Evolutionary conservation across 768 basidiomycete species (phyloP), one percentile per base, ranked within the genome.

Genomic region (Ramaria rubella): DNA sequence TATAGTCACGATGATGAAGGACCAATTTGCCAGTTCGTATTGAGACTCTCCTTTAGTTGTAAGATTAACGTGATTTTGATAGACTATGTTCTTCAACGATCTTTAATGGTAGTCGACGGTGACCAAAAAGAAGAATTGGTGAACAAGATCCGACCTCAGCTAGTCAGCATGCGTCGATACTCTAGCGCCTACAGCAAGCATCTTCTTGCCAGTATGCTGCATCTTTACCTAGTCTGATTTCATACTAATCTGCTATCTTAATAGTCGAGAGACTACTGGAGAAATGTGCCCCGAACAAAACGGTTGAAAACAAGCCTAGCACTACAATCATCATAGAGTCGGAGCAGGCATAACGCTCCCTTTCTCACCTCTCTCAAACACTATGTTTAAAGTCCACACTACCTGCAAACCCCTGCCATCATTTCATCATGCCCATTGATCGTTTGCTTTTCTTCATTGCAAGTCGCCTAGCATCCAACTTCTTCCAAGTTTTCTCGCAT

Each of bases 71-170:
- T 17, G 15, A 65, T 19, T 46, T 38, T 61, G 26, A 23, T 30
- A 92, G 90, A 93, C 69, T 94, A 92, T 66, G 91, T 94, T 58
- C 77, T 93, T 43, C 91, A 93, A 67, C 80, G 86, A 29, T 87
- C 89, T 2, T 72, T 94, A 52, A 72, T 72, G 21, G 78, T 86
- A 19, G 83, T 80, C 4, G 85, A 86, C 60, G 82, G 79, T 15
- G 80, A 86, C 24, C 92, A 94, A 71, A 81, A 80, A 68, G 83
- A 85, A 49, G 67, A 69, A 11, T 69, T 94, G 31, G 79, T 85
- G 60, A 73, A 67, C 58, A 77, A 78, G 62, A 81, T 91, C 29
- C 78, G 80, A 34, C 81, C 85, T 19, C 81, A 90, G 60, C 74
- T 94, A 24, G 73, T 75, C 30, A 81, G 71, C 66, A 86, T 93